Conservation (phyloP, 768 basidiomycete species). For the Pleurotus cornucopiae region DNA sequence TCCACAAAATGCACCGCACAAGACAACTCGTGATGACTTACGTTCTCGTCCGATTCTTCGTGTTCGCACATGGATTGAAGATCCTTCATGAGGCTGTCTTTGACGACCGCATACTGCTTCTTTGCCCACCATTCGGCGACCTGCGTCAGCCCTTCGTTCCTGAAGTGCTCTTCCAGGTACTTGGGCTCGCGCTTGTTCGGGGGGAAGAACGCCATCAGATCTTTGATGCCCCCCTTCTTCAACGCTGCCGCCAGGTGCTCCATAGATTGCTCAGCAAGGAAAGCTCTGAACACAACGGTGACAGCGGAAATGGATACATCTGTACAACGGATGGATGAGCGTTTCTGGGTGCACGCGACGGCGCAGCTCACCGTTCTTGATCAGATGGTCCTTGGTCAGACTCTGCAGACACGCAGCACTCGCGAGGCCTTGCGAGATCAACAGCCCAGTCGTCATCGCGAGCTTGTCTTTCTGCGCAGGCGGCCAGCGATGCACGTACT, state of each 20-base stretch:
- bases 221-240: conserved; percentile 81
- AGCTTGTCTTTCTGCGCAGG: conserved; percentile 77
- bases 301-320: conserved; percentile 77
- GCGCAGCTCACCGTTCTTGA: conserved; percentile 76
- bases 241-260: conserved; percentile 84
- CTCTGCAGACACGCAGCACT: conserved; percentile 73
- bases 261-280: conserved; percentile 79
- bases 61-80: conserved; percentile 68
- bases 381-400: conserved; percentile 89
- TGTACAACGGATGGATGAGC: conserved; percentile 23
- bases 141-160: conserved; percentile 66
- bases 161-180: conserved; percentile 83
- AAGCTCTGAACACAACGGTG: conserved; percentile 76
- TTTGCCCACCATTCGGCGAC: conserved; percentile 95
- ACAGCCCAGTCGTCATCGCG: conserved; percentile 72
- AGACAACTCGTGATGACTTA: conserved; percentile 26
- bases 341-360: conserved; percentile 1
- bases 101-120: conserved; percentile 79
- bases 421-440: conserved; percentile 82
- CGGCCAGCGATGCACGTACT: conserved; percentile 87
- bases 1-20: no score
- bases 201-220: conserved; percentile 86
- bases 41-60: conserved; percentile 66
- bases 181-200: conserved; percentile 72
- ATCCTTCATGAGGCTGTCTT: conserved; percentile 68